Conservation (phyloP, 495 filamentous ascomycete genomes). For the Podospora conica region DNA sequence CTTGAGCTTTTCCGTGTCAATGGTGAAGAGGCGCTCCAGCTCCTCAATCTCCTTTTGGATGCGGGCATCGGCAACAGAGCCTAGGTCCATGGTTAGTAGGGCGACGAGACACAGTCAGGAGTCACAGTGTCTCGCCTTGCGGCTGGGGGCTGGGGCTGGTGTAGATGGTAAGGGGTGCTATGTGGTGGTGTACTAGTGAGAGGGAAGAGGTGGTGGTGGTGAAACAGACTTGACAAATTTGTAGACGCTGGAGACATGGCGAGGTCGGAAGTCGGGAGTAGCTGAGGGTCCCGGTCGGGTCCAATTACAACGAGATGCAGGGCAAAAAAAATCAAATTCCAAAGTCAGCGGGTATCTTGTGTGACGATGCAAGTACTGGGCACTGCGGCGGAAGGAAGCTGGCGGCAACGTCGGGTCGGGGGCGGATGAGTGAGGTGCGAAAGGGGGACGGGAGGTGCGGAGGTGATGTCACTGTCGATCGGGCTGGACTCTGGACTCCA, state of each 20-base stretch:
- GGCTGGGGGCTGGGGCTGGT: background rate
- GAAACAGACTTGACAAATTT: background rate
- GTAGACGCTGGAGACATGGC: background rate
- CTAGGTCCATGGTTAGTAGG: slow-evolving; percentile 28
- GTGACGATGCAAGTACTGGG: background rate
- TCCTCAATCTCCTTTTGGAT: slow-evolving; percentile 76
- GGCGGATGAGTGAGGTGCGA: background rate
- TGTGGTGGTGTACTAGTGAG: slow-evolving; percentile 15
- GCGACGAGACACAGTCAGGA: background rate
- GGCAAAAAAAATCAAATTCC: background rate
- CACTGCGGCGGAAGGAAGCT: background rate
- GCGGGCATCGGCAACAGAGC: slow-evolving; percentile 52
- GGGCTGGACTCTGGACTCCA: background rate
- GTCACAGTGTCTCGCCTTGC: slow-evolving; percentile 18
- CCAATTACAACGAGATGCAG: background rate
- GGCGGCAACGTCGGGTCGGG: background rate
- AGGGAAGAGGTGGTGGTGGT: background rate
- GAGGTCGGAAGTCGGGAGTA: background rate
- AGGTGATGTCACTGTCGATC: background rate
- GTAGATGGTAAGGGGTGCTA: slow-evolving; percentile 11
- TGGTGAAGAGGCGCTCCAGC: slow-evolving; percentile 80
- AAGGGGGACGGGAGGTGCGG: background rate
- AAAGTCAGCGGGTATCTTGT: background rate
- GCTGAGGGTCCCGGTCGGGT: background rate
- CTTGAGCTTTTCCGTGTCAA: slow-evolving; percentile 76